Evolutionary conservation across 345 rosid genomes (phyloP).

Genomic region (Boechera retrofracta): DNA sequence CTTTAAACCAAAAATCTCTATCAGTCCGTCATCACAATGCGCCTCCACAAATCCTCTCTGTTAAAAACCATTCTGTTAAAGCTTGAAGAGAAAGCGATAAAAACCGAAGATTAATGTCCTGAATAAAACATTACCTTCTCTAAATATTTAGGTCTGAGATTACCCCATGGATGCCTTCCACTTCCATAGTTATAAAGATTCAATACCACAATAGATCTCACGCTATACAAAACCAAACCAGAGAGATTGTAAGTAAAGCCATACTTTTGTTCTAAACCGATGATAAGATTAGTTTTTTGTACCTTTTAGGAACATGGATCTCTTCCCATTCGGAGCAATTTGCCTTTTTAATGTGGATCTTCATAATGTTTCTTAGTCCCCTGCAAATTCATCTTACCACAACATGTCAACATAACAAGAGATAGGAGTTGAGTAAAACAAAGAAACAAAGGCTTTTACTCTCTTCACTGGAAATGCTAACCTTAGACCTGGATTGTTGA

Average conservation of each 20-base stretch:
- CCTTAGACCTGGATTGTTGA: slow-evolving; percentile 87
- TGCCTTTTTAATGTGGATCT: slow-evolving; percentile 74
- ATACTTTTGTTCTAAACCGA: background rate
- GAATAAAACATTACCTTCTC: slow-evolving; percentile 68
- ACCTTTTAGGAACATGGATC: slow-evolving; percentile 83
- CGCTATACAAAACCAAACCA: slow-evolving; percentile 53
- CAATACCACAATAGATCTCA: slow-evolving; percentile 84
- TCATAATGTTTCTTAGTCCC: slow-evolving; percentile 86
- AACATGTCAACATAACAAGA: slow-evolving; percentile 31
- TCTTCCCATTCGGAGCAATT: slow-evolving; percentile 88
- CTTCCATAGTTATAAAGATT: slow-evolving; percentile 95
- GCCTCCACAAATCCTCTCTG: slow-evolving; percentile 98
- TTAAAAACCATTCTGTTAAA: background rate
- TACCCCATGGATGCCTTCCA: slow-evolving; percentile 98
- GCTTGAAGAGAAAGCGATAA: background rate
- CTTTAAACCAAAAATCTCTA: slow-evolving; percentile 94
- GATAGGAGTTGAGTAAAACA: background rate
- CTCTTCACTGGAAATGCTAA: slow-evolving; percentile 38
- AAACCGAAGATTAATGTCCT: background rate
- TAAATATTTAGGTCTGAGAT: slow-evolving; percentile 72
- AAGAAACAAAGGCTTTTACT: background rate
- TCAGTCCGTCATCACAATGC: slow-evolving; percentile 85
- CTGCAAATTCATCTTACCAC: slow-evolving; percentile 52
- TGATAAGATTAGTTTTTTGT: background rate
- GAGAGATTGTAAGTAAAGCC: slow-evolving; percentile 2